Conservation (phyloP, 345 rosid genomes). For the Fremontodendron californicum region DNA sequence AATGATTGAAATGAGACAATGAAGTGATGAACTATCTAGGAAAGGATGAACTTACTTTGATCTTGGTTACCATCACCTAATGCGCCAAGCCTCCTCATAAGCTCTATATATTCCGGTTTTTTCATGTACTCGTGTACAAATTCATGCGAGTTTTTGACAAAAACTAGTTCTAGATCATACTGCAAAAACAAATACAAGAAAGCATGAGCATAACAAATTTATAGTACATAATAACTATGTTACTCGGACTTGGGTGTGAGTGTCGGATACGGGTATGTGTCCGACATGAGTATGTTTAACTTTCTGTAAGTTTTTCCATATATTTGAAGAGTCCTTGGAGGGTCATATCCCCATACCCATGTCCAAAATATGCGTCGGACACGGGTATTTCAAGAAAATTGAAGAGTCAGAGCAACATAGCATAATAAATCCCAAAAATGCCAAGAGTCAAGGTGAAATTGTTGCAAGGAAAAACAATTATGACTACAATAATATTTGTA, state of each 20-base stretch:
- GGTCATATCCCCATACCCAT: too few relatives aligned
- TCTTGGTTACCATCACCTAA: constrained; percentile 92
- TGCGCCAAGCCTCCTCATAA: constrained; percentile 92
- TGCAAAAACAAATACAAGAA: constrained; percentile 26
- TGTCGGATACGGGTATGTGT: too few relatives aligned
- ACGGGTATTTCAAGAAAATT: too few relatives aligned
- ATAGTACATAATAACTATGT: neutral
- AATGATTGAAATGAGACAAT: neutral
- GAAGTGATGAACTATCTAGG: neutral
- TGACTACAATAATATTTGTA: too few relatives aligned
- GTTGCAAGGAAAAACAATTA: neutral
- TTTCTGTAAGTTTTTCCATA: too few relatives aligned
- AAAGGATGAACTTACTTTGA: constrained; percentile 48
- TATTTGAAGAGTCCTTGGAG: too few relatives aligned
- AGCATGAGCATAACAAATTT: too few relatives aligned
- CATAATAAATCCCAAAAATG: neutral
- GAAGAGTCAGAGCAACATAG: too few relatives aligned
- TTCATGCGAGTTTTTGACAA: constrained; percentile 90
- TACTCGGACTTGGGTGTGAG: too few relatives aligned
- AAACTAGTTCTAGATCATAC: constrained; percentile 83
- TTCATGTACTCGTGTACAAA: constrained; percentile 82
- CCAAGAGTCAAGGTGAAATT: neutral
- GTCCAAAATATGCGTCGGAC: too few relatives aligned
- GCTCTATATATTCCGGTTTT: constrained; percentile 64
- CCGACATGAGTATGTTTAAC: too few relatives aligned